These are phyloP conservation scores for Starmerella tilneyi DNA, from an alignment of 805 yeast species.

Conservation along the genomic window DNA sequence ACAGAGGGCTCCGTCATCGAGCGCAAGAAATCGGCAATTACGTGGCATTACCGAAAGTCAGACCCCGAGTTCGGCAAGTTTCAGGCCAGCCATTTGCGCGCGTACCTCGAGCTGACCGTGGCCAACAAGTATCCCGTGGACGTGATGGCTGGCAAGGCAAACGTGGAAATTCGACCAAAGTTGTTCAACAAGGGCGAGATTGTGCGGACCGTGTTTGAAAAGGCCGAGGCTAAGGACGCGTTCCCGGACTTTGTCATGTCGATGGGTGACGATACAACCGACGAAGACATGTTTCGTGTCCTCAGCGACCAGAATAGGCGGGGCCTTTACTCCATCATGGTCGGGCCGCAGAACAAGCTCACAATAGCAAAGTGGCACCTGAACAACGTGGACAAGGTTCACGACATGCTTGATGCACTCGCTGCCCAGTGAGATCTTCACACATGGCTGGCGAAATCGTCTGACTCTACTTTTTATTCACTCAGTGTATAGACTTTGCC, in stretches of 20 bases:
- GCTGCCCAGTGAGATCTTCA: not conserved
- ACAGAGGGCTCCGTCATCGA: conserved; percentile 89
- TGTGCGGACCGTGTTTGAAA: conserved; percentile 62
- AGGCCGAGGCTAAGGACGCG: conserved; percentile 28
- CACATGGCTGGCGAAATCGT: no score
- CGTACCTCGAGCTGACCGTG: conserved; percentile 50
- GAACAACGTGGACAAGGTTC: conserved; percentile 21
- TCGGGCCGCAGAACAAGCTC: conserved; percentile 33
- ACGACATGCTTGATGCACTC: conserved; percentile 19
- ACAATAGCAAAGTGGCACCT: conserved; percentile 32
- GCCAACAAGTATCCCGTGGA: conserved; percentile 68
- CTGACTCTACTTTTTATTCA: no score
- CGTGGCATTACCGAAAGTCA: conserved; percentile 95
- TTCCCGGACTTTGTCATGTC: conserved; percentile 80
- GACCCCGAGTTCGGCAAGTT: conserved; percentile 88
- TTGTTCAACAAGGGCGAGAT: conserved; percentile 96
- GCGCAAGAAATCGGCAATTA: conserved; percentile 80
- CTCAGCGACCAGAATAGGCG: conserved; percentile 44
- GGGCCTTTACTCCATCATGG: conserved; percentile 22
- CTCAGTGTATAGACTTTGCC: no score
- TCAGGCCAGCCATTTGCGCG: conserved; percentile 66
- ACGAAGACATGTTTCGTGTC: conserved; percentile 92
- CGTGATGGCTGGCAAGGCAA: conserved; percentile 95
- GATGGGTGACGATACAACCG: conserved; percentile 92
- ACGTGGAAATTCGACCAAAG: conserved; percentile 91